Evolutionary conservation across 257 asterid genomes (phyloP).

Genomic region (Gentiana macrophylla): DNA sequence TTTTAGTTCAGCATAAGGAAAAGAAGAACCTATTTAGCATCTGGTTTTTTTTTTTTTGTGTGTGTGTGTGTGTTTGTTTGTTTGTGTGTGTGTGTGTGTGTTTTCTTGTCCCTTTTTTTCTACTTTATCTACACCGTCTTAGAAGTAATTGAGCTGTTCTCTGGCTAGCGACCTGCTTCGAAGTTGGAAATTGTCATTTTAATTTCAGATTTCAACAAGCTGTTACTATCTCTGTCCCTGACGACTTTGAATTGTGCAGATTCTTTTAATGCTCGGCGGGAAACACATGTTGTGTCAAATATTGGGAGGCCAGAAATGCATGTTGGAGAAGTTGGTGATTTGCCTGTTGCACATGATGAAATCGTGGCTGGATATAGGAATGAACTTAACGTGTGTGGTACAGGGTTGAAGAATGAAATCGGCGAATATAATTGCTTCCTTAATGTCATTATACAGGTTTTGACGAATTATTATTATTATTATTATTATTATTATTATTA

Average conservation of each 20-base stretch:
- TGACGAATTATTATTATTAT: slow-evolving; percentile 1
- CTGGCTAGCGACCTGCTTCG: background rate
- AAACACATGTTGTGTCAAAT: slow-evolving; percentile 27
- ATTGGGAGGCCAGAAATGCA: slow-evolving; percentile 28
- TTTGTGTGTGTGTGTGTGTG: no score
- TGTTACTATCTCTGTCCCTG: background rate
- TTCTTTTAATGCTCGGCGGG: slow-evolving; percentile 41
- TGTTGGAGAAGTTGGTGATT: slow-evolving; percentile 27
- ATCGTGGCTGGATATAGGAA: slow-evolving; percentile 17
- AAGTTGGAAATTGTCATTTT: background rate
- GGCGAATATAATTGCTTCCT: slow-evolving; percentile 98
- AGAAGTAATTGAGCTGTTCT: background rate
- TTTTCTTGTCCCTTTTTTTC: no score
- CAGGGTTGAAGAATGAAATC: slow-evolving; percentile 84
- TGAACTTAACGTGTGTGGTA: slow-evolving; percentile 51
- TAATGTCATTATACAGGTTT: slow-evolving; percentile 96
- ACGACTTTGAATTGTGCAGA: slow-evolving; percentile 30
- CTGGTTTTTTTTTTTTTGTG: no score
- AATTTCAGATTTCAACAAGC: background rate
- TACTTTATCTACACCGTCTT: no score
- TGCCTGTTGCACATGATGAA: slow-evolving; percentile 22
- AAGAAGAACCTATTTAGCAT: no score
- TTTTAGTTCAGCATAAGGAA: no score
- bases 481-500: no score
- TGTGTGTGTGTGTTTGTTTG: no score